Base-by-base conservation (phyloP, 805 yeast species). In the Myxozyma udenii region DNA sequence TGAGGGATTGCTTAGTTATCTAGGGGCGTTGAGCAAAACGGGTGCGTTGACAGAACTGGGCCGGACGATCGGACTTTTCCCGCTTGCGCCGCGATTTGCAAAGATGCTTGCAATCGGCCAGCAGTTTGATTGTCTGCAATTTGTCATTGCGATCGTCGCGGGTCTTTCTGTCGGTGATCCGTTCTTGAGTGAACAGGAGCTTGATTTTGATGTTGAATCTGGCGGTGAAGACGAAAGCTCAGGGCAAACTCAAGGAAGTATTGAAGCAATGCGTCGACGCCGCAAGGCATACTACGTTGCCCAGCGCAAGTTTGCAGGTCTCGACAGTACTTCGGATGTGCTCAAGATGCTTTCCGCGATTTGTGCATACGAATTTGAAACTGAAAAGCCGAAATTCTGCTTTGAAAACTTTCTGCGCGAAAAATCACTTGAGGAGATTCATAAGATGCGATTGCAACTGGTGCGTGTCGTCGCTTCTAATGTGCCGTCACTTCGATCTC, bases 151-250 rank as follows among this genome's bases (percentile, higher is more conserved):
- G 0, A 76, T 93, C 48, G 97, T 93, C 1, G 85, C 97, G 28
- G 95, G 89, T 0, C 71, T 93, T 28, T 84, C 97, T 0, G 97
- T 93, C 40, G 97, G 97, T 3, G 95, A 90, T 63, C 96, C 95
- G 14, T 89, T 88, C 61, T 68, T 87, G 30, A 76, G 75, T 37
- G 95, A 85, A 64, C 78, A 78, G 57, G 96, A 87, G 63, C 66
- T 87, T 9, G 68, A 65, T 1, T 68, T 62, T 3, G 67, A 58
- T 4, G 70, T 66, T 11, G 69, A 69, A 2, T 41, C 38, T 2
- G 65, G 57, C 12, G 40, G 40, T 3, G 68, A 63, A 2, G 67
- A 58, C 6, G 70, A 65, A 7, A 69, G 64, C 11, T 68, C 68
- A 2, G 35, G 26, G 4, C 64, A 60, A 7, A 45, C 66, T 66